A percentile compares a stretch with the other conserved stretches of the same genome.
Evolutionary conservation across 2,329 filamentous ascomycete species (phyloP).

Genomic region (Pseudocercospora cruenta): DNA sequence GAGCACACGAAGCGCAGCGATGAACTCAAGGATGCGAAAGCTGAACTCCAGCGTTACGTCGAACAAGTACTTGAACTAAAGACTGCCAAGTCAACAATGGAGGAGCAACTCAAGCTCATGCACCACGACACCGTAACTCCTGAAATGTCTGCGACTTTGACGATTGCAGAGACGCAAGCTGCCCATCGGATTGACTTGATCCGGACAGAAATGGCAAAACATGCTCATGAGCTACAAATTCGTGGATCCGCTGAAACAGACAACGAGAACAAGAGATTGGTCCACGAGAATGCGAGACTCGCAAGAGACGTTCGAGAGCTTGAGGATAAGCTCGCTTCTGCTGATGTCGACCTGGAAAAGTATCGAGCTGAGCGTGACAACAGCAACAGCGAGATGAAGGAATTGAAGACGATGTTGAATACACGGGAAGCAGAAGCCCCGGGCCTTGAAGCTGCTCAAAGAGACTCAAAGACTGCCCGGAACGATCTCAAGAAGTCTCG

Average conservation of each 20-base stretch:
- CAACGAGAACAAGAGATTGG: conserved; percentile 21
- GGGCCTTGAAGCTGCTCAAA: neutral
- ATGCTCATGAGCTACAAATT: conserved; percentile 11
- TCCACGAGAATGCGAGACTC: conserved; percentile 12
- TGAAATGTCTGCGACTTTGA: neutral
- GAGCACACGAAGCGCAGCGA: neutral
- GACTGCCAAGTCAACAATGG: neutral
- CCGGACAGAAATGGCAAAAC: conserved; percentile 12
- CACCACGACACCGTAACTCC: neutral
- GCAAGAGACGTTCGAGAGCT: conserved; percentile 12
- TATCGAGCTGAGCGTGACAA: neutral
- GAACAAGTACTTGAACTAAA: conserved; percentile 4
- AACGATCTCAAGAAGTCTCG: neutral
- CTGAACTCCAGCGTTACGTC: conserved; percentile 3
- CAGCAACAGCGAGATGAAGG: neutral
- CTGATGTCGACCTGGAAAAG: neutral
- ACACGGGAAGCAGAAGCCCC: neutral
- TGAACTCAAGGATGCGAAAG: neutral
- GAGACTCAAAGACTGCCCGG: neutral
- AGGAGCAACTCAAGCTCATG: neutral
- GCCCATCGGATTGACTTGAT: neutral
- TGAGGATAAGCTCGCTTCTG: conserved; percentile 8
- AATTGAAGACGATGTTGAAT: neutral
- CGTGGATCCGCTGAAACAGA: conserved; percentile 19
- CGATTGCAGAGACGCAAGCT: neutral